Base-by-base conservation (phyloP, 441 rosid species). In the Euphorbia celastroides region DNA sequence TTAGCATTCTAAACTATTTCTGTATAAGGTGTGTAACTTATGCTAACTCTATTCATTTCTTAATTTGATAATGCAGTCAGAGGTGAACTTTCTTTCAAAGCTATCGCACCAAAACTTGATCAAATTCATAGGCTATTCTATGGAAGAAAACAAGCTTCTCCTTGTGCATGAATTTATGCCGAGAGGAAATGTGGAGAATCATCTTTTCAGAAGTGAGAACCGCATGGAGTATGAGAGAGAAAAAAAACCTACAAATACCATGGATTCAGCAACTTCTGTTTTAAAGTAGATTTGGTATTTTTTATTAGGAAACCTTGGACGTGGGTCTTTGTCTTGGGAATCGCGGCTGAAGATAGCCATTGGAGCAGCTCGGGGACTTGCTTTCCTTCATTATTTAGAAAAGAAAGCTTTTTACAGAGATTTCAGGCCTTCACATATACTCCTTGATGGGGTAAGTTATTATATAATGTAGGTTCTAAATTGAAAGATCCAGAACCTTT, bases 31-130 rank as follows among this genome's bases (percentile, higher is more conserved):
- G n/a, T n/a, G n/a, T n/a, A 46, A 34, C 34, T 57, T 58, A 31
- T 57, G 70, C 60, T 65, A 34, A 48, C 19, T 14, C 14, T 16
- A 26, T 56, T n/a, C 50, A 10, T 3, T 26, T 5, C 70, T 22
- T 72, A 48, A 32, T 60, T 41, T 65, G 16, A 63, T 70, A 36
- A 66, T 78, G 78, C 74, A 90, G 97, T 82, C 93, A 1, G 95
- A 88, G 72, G 81, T 90, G 46, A 72, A 83, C 60, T 88, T 90
- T 78, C 81, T 90, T 68, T 92, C 93, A 65, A 79, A 89, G 72
- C 66, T 88, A 70, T 86, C 86, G 51, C 97, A 90, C 74, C 97
- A 93, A 5, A 79, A 88, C 74, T 86, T 90, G 2, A 95, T 90
- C 69, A 86, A 72, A 75, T 79, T 90, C 31, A 62, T 84, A 64